phyloP scores from a whole-genome alignment of 2,329 filamentous ascomycete species.

The Trichoderma citrinoviride region DNA sequence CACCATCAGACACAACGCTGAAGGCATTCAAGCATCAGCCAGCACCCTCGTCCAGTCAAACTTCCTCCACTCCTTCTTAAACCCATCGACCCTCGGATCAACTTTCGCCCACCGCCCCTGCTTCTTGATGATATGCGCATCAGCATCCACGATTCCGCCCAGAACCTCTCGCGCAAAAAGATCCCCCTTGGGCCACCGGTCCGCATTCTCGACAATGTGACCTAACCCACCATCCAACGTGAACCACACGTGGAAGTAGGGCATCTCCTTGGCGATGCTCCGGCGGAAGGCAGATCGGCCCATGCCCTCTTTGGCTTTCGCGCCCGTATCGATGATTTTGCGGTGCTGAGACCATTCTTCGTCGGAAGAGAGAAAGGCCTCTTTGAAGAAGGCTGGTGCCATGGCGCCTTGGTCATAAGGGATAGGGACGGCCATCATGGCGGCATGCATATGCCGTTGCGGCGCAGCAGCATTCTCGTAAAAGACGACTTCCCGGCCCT shows the following conservation, averaged over 20 bases:
- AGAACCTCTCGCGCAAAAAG: conserved; percentile 89
- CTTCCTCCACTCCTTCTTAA: conserved; percentile 81
- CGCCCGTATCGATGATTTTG: conserved; percentile 86
- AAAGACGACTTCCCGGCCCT: conserved; percentile 89
- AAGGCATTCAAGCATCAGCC: conserved; percentile 34
- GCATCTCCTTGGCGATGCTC: conserved; percentile 89
- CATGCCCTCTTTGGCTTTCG: conserved; percentile 58
- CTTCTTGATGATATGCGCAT: conserved; percentile 79
- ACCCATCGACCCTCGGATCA: conserved; percentile 69
- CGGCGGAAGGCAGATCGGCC: conserved; percentile 80
- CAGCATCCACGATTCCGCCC: conserved; percentile 85
- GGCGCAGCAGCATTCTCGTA: conserved; percentile 94
- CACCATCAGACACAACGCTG: too few species aligned
- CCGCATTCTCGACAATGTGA: conserved; percentile 84
- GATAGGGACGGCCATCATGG: conserved; percentile 81
- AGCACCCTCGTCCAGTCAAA: conserved; percentile 80
- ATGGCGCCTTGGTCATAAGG: conserved; percentile 89
- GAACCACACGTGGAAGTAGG: conserved; percentile 98
- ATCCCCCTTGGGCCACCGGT: conserved; percentile 85
- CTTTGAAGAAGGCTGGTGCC: conserved; percentile 90
- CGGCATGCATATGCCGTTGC: conserved; percentile 75
- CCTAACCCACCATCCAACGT: conserved; percentile 84
- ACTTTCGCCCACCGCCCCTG: conserved; percentile 80
- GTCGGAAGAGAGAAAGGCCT: conserved; percentile 84
- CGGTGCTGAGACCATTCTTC: conserved; percentile 95